Evolutionary conservation across 768 basidiomycete species (phyloP), one percentile per base, ranked within the genome.

Genomic region (Nidularia pulvinata): DNA sequence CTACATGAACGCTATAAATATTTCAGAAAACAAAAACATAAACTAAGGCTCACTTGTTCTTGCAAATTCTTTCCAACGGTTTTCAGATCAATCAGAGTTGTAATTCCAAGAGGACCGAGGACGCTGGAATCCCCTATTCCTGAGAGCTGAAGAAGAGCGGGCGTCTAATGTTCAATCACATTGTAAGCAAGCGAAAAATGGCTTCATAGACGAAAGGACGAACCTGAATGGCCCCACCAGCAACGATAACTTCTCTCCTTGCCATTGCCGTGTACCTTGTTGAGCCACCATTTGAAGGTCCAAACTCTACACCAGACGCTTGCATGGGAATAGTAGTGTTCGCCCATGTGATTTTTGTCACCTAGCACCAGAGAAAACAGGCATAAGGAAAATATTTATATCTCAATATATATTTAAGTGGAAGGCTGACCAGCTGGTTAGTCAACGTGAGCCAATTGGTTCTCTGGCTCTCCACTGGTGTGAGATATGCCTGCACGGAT

Each of bases 61-160:
- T 84, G 82, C 25, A 85, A 71, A 61, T 85, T 84, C 64, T 72
- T 74, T 5, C 82, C 82, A 4, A 84, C 81, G 4, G 73, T 75
- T 55, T 73, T 73, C 32, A 83, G 66, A 52, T 81, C 65, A 39
- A 83, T 66, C n/a, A 69, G 64, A 3, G 77, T 73, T 10, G 58
- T 61, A 60, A 86, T 81, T 0, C 77, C 80, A 19, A 84, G 68
- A 1, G 74, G 67, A 1, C 59, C 60, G 0, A 85, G 76, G 19
- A 79, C 43, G 7, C 63, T 61, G 0, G 78, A 65, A 60, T 83
- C 80, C 2, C 83, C 84, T 52, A 85, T 78, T 0, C 83, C 84
- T 10, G 82, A 84, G 1, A 81, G 73, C 61, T 83, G 80, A 11
- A 82, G 71, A 7, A 82, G 67, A 1, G 69, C 70, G 4, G 80